phyloP scores from a whole-genome alignment of 208 protist genomes.

The Trypanosoma grayi region DNA sequence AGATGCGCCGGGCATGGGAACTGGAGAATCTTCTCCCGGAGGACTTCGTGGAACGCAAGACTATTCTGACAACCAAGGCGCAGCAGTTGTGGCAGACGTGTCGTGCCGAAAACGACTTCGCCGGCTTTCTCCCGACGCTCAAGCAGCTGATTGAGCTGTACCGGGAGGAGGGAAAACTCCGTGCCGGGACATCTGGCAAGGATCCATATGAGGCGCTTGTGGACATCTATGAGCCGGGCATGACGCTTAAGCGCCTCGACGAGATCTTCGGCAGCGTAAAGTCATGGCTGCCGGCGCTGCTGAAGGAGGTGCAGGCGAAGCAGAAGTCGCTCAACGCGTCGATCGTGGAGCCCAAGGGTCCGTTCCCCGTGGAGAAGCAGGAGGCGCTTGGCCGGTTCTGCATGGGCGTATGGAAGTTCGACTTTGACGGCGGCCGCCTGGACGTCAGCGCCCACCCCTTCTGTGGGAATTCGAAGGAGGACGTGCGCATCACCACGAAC shows the following conservation, averaged over 20 bases:
- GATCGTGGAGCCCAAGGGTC: constrained; percentile 30
- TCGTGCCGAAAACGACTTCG: constrained; percentile 71
- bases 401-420: constrained; percentile 71
- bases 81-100: constrained; percentile 64
- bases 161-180: constrained; percentile 61
- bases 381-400: constrained; percentile 48
- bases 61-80: constrained; percentile 47
- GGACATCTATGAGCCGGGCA: constrained; percentile 80
- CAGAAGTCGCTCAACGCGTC: constrained; percentile 32
- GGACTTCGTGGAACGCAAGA: constrained; percentile 57
- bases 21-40: constrained; percentile 41
- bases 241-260: constrained; percentile 57
- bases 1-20: constrained; percentile 53
- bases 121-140: constrained; percentile 56
- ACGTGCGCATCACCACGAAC: constrained; percentile 85
- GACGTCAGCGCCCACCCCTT: constrained; percentile 90
- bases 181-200: constrained; percentile 38
- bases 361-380: constrained; percentile 57
- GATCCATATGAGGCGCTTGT: constrained; percentile 77
- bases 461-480: constrained; percentile 72
- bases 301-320: constrained; percentile 68
- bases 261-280: constrained; percentile 71
- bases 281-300: constrained; percentile 70
- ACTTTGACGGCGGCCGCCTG: constrained; percentile 78
- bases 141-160: constrained; percentile 72